Evolutionary conservation across 495 filamentous ascomycete species (phyloP).

Genomic region (Lophiostoma macrostomum): DNA sequence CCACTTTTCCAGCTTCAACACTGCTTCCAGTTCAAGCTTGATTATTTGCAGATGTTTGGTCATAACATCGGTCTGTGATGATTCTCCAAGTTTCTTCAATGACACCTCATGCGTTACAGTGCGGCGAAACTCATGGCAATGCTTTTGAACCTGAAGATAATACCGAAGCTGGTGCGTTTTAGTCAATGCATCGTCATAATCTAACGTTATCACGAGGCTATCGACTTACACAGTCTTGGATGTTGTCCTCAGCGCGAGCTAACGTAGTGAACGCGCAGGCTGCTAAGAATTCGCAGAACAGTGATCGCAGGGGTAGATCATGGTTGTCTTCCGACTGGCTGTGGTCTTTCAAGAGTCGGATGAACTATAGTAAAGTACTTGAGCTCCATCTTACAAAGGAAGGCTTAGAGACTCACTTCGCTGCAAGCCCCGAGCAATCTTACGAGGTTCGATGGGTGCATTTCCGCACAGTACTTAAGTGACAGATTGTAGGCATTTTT

Average conservation of each 20-base stretch:
- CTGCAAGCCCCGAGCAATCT: constrained; percentile 60
- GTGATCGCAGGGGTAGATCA: constrained; percentile 55
- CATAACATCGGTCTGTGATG: constrained; percentile 50
- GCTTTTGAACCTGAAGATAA: constrained; percentile 57
- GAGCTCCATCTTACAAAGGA: neutral
- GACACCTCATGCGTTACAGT: constrained; percentile 35
- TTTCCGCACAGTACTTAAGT: constrained; percentile 55
- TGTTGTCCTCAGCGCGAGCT: constrained; percentile 62
- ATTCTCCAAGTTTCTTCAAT: constrained; percentile 42
- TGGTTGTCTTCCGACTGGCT: constrained; percentile 39
- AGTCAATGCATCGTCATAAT: constrained; percentile 12
- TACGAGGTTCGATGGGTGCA: constrained; percentile 52
- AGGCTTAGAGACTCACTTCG: constrained; percentile 35
- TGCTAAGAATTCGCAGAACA: constrained; percentile 69
- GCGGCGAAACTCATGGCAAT: constrained; percentile 54
- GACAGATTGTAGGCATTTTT: constrained; percentile 74
- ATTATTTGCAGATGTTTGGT: constrained; percentile 62
- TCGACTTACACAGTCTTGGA: constrained; percentile 44
- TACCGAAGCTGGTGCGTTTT: constrained; percentile 46
- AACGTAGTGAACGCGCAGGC: constrained; percentile 57
- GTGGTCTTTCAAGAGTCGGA: constrained; percentile 56
- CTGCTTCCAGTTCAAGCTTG: constrained; percentile 74
- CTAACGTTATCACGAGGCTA: neutral
- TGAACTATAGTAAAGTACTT: constrained; percentile 47
- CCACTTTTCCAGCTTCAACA: constrained; percentile 63